Evolutionary conservation across 441 rosid genomes (phyloP), one percentile per base, ranked within the genome.

Genomic region (Aquilaria agallochum): DNA sequence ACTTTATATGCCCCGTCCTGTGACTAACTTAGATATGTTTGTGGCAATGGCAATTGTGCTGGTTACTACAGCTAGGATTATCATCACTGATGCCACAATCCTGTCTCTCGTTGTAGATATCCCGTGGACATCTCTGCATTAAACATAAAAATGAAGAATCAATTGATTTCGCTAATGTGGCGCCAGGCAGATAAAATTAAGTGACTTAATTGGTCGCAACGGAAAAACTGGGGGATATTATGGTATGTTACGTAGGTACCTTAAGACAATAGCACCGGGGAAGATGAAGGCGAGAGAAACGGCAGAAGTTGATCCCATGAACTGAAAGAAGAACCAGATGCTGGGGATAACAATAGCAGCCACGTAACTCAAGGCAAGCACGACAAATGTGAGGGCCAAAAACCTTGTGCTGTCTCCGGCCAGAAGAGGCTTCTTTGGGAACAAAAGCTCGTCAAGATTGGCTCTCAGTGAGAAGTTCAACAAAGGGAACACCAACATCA

Each of bases 321-420:
- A 86, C 77, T 86, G 96, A 53, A 93, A 93, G 67, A 86, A 76
- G 65, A 76, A 80, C 97, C 98, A 88, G 55, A 92, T 82, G 66
- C 85, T 73, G 11, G 98, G 98, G 56, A 92, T 72, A 11, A 74
- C 80, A 31, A 88, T 83, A 0, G 96, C 91, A 12, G 81, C 74
- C 32, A 83, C 36, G 78, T 83, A 93, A 77, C 68, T 69, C 62
- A 75, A 53, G 15, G 62, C 71, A 31, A 93, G 68, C 49, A 90
- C 59, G 9, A 67, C 50, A 10, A 85, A 9, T 1, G 94, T 88
- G 53, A 88, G 70, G 53, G 76, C 71, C 32, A 78, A 9, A 70
- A 93, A 93, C 83, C 98, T 74, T 50, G 59, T 72, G 9, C 68
- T 65, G 80, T 86, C 92, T 6, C 67, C 67, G 14, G 74, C 77